These are phyloP conservation scores for Pyrenopolyporus hunteri DNA, from an alignment of 495 filamentous ascomycete species.

Conservation along the genomic window DNA sequence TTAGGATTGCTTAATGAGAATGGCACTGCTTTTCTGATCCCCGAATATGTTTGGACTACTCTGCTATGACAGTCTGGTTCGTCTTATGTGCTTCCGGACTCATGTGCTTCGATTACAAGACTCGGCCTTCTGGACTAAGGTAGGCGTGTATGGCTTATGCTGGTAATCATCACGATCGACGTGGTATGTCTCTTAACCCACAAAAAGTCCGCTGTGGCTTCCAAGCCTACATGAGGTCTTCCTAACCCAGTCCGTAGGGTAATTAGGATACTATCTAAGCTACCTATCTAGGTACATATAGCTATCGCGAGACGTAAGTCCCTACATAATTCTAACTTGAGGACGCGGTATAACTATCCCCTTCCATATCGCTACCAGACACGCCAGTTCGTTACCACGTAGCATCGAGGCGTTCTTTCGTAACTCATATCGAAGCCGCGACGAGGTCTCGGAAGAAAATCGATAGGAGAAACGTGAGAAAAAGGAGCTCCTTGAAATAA, in stretches of 20 bases:
- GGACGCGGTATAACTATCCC: neutral
- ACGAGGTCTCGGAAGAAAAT: neutral
- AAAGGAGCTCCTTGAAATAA: neutral
- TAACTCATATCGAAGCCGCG: conserved; percentile 22
- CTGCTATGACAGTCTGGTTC: no score
- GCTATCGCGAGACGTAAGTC: neutral
- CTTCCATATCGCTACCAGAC: neutral
- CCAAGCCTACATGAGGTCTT: neutral
- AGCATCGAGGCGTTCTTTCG: conserved; percentile 10
- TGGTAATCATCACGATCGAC: no score
- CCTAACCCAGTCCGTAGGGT: neutral
- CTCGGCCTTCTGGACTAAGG: no score
- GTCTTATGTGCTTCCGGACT: no score
- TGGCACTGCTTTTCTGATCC: no score
- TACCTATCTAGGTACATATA: neutral
- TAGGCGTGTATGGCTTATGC: no score
- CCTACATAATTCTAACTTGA: neutral
- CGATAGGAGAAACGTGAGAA: conserved; percentile 18
- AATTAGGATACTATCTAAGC: neutral
- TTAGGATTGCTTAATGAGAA: no score
- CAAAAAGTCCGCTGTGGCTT: no score
- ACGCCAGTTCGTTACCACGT: conserved; percentile 1
- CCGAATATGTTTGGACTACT: no score
- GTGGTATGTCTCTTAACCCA: no score
- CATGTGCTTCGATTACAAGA: no score